Percentiles rank a stretch among this genome's conserved stretches.
Evolutionary conservation across 768 basidiomycete species (phyloP).

Genomic region (Naematelia encephala): DNA sequence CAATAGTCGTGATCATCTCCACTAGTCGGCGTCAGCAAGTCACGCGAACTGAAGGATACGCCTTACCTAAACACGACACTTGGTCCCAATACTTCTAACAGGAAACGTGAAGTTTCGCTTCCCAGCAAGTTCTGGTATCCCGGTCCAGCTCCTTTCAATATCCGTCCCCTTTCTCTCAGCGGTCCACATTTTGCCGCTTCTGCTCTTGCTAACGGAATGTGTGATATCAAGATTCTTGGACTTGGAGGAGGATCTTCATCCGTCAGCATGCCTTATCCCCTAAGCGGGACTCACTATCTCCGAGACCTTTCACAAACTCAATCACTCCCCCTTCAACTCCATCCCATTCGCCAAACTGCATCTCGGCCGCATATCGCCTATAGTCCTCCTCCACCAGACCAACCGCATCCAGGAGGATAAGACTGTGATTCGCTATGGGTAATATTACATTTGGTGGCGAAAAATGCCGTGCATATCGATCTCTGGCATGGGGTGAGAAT

Average conservation of each 20-base stretch:
- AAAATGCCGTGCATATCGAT: conserved; percentile 71
- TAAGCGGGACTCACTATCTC: conserved; percentile 31
- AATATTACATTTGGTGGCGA: conserved; percentile 63
- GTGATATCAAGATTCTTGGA: conserved; percentile 72
- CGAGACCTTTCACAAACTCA: conserved; percentile 49
- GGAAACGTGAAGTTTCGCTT: conserved; percentile 62
- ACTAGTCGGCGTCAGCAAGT: conserved; percentile 51
- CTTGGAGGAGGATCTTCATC: conserved; percentile 42
- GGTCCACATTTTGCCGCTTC: conserved; percentile 70
- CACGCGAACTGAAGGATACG: not conserved
- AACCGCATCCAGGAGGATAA: conserved; percentile 47
- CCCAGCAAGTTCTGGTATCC: conserved; percentile 80
- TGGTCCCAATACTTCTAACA: conserved; percentile 66
- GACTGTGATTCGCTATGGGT: conserved; percentile 57
- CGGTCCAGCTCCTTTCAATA: conserved; percentile 68
- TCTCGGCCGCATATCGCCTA: conserved; percentile 48
- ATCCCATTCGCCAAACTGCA: conserved; percentile 54
- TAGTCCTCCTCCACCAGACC: conserved; percentile 50
- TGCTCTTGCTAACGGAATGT: conserved; percentile 81
- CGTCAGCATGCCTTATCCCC: not conserved
- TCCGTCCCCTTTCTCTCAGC: conserved; percentile 66
- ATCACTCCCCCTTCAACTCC: conserved; percentile 50
- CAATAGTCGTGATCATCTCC: conserved; percentile 97
- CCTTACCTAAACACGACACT: conserved; percentile 68
- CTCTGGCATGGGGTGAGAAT: conserved; percentile 56